Evolutionary conservation across 2,329 filamentous ascomycete genomes (phyloP), one percentile per base, ranked within the genome.

Genomic region (Epicoccum sorghinum): DNA sequence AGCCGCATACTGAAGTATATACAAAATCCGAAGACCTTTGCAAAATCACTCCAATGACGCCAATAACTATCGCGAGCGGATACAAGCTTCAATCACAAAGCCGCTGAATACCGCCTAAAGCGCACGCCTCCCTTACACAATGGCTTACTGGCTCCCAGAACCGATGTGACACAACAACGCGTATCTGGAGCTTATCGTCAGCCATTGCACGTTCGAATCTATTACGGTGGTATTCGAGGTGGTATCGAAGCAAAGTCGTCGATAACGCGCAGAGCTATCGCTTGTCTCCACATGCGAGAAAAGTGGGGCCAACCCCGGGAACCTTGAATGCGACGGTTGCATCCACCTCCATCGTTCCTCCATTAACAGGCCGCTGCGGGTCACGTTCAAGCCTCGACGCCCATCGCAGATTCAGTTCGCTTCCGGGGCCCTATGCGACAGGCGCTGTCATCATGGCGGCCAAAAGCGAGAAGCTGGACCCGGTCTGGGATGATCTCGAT

Each of bases 401-500:
- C 52, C 64, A 64, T 59, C 59, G 58, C 61, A 65, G 55, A 59
- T 58, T 60, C 52, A 62, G 53, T 60, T 63, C 59, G 58, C 62
- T 58, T 59, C 57, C 58, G 52, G 18, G 50, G 52, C 58, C 58
- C 52, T 64, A 59, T 63, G 62, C 65, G 58, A 64, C 59, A 50
- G 58, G 58, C 86, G 78, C 82, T 82, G 80, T 79, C 86, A 81
- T 64, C 62, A 79, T 80, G 77, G 75, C 68, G 56, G 69, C 62
- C 66, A 75, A 79, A 69, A 67, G 66, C 66, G 66, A 70, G 48
- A 75, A 74, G 60, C 69, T 81, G 55, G 78, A 80, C 71, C 75
- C 78, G 61, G 77, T 80, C 56, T 91, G 89, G 89, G 86, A 90
- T 70, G 83, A 90, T 74, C 82, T 90, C 68, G 86, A 91, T 78